Evolutionary conservation across 306 rosid species (phyloP), one percentile per base, ranked within the genome.

Genomic region (Vigna radiata): DNA sequence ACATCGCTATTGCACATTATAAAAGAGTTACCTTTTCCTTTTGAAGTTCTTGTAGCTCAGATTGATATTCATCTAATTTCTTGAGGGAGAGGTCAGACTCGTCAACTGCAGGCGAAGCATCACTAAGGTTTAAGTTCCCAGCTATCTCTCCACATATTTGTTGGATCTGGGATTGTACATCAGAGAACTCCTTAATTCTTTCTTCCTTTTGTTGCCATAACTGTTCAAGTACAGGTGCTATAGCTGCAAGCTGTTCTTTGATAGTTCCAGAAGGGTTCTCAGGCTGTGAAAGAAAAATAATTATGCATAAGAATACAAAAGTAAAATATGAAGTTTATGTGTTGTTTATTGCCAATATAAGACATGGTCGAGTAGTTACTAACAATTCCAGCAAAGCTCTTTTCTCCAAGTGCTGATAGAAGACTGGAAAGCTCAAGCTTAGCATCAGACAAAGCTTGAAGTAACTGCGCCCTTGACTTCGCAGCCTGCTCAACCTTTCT

Each of bases 401-500:
- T 92, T 68, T 88, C 96, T 46, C 93, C 96, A 48, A 96, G 99
- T 70, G 98, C 99, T 55, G 97, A 92, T 18, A 80, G 85, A 80
- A 96, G 99, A 77, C 63, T 84, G 23, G 96, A 96, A 73, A 96
- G 90, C 73, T 96, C 97, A 65, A 77, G 84, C 83, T 89, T 88
- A 47, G 89, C 91, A 85, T 96, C 91, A 48, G 97, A 96, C 72
- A 96, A 71, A 47, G 96, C 90, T 83, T 93, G 93, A 85, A 93
- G 96, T 37, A 96, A 91, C 76, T 89, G 92, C 50, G 97, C 98
- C 88, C 97, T 96, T 17, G 99, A 96, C 84, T 89, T 96, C 52
- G 92, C 81, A 76, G 99, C 99, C 84, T 79, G 97, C 87, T 91
- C 97, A 41, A 96, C 99, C 91, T 91, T 96, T 86, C 98, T 89